These are phyloP conservation scores for Cystofilobasidium bisporidii DNA, from an alignment of 768 basidiomycete genomes.

Conservation along the genomic window DNA sequence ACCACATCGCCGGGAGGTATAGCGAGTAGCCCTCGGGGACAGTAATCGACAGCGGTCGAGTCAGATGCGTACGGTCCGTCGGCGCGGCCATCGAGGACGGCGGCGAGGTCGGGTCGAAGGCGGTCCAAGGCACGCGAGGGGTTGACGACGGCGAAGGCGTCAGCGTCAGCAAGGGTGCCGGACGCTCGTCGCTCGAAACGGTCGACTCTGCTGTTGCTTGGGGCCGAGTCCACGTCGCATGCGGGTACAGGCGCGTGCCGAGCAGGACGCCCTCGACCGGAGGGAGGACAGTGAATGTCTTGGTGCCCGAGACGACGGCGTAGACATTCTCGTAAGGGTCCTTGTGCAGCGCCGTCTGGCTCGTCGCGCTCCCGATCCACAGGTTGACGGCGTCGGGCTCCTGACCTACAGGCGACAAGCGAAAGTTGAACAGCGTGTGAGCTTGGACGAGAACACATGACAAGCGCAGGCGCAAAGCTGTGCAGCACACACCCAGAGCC, in stretches of 20 bases:
- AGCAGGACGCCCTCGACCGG: slow-evolving; percentile 82
- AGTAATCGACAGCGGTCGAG: slow-evolving; percentile 58
- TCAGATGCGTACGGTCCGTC: slow-evolving; percentile 39
- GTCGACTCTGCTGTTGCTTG: slow-evolving; percentile 26
- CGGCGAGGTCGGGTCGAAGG: slow-evolving; percentile 53
- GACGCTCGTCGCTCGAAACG: too few species aligned
- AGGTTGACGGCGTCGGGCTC: slow-evolving; percentile 81
- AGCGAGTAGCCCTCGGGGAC: slow-evolving; percentile 65
- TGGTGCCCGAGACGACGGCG: slow-evolving; percentile 69
- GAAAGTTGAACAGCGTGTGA: not conserved
- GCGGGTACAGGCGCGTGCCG: slow-evolving; percentile 57
- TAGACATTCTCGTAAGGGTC: slow-evolving; percentile 94
- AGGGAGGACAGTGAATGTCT: slow-evolving; percentile 75
- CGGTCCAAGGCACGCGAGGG: slow-evolving; percentile 66
- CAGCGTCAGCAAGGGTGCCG: slow-evolving; percentile 12
- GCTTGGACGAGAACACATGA: not conserved
- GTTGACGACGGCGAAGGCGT: slow-evolving; percentile 12
- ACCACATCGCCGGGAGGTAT: slow-evolving; percentile 90
- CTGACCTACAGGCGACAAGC: slow-evolving; percentile 42
- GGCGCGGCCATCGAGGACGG: slow-evolving; percentile 40
- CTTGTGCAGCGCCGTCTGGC: slow-evolving; percentile 56
- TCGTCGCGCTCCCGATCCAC: slow-evolving; percentile 79
- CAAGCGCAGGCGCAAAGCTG: not conserved
- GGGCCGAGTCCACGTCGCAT: slow-evolving; percentile 56
- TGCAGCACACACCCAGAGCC: slow-evolving; percentile 57